A percentile compares a stretch with the other conserved stretches of the same genome.
Evolutionary conservation across 768 basidiomycete species (phyloP).

Genomic region (Russula brevipes): DNA sequence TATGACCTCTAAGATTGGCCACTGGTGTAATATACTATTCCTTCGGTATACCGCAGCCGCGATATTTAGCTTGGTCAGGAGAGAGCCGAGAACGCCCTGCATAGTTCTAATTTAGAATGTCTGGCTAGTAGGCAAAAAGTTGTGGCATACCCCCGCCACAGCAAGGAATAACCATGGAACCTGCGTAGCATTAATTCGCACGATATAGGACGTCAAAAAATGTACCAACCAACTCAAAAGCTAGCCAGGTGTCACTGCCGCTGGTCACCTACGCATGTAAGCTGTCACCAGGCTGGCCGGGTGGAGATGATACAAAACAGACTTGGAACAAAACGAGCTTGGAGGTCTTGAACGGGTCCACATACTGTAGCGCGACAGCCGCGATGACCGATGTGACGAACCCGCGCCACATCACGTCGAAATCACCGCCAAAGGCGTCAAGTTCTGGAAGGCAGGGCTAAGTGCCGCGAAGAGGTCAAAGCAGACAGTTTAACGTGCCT

Average conservation of each 20-base stretch:
- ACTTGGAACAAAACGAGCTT: slow-evolving; percentile 80
- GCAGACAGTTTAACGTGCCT: slow-evolving; percentile 33
- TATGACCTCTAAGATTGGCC: slow-evolving; percentile 63
- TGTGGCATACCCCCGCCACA: slow-evolving; percentile 49
- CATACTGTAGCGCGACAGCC: slow-evolving; percentile 74
- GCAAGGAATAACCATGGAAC: slow-evolving; percentile 66
- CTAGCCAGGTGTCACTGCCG: slow-evolving; percentile 57
- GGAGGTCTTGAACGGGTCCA: slow-evolving; percentile 82
- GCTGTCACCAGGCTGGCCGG: not conserved
- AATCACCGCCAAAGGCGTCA: slow-evolving; percentile 63
- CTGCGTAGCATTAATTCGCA: slow-evolving; percentile 33
- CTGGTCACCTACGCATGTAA: slow-evolving; percentile 45
- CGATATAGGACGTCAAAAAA: not conserved
- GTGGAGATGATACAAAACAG: slow-evolving; percentile 13
- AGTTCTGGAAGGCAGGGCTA: slow-evolving; percentile 40
- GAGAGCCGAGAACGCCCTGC: slow-evolving; percentile 60
- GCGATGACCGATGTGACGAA: slow-evolving; percentile 88
- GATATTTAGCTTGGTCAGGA: slow-evolving; percentile 63
- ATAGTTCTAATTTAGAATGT: slow-evolving; percentile 4
- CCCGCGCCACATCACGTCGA: slow-evolving; percentile 79
- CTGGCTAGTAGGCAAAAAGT: not conserved
- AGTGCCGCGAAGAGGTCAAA: not conserved
- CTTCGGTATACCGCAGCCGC: slow-evolving; percentile 57
- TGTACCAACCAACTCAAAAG: slow-evolving; percentile 59
- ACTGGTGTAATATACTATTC: slow-evolving; percentile 49